Conservation (phyloP, 2,329 filamentous ascomycete genomes). For the Pseudocercospora crystallina region DNA sequence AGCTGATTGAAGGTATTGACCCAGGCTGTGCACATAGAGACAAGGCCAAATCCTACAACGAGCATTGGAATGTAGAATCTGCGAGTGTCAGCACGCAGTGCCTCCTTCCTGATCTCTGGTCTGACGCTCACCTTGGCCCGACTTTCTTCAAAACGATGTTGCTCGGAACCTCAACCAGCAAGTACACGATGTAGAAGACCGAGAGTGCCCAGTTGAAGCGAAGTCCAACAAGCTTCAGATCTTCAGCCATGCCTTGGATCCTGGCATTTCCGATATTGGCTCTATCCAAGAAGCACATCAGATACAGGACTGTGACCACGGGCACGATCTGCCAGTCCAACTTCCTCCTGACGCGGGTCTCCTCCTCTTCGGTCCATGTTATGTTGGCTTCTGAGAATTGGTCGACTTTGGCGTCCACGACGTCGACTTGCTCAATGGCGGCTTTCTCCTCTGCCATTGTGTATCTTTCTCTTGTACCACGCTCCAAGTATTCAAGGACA, state of each 20-base stretch:
- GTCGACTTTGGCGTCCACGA: constrained; percentile 7
- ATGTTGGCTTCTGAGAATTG: constrained; percentile 7
- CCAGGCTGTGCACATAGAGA: constrained; percentile 44
- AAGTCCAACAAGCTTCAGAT: constrained; percentile 35
- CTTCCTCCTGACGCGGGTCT: constrained; percentile 54
- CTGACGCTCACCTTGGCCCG: constrained; percentile 34
- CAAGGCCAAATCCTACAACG: constrained; percentile 56
- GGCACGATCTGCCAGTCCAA: constrained; percentile 59
- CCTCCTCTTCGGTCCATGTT: constrained; percentile 23
- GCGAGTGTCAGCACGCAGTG: not conserved
- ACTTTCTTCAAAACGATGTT: constrained; percentile 41
- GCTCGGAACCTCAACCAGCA: constrained; percentile 37
- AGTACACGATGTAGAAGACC: constrained; percentile 41
- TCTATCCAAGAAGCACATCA: constrained; percentile 56
- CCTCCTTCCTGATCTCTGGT: too few relatives aligned
- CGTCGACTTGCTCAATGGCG: not conserved
- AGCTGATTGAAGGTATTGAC: constrained; percentile 17
- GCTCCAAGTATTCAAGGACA: not conserved
- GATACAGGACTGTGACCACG: constrained; percentile 59
- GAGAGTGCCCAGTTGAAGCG: constrained; percentile 40
- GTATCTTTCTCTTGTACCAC: too few relatives aligned
- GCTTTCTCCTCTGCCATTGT: constrained; percentile 17
- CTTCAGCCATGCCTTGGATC: constrained; percentile 36
- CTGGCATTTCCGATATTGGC: constrained; percentile 33
- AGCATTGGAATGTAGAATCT: constrained; percentile 38